Base-by-base conservation (phyloP, 441 rosid genomes). In the Pelargonium cotyledonis region DNA sequence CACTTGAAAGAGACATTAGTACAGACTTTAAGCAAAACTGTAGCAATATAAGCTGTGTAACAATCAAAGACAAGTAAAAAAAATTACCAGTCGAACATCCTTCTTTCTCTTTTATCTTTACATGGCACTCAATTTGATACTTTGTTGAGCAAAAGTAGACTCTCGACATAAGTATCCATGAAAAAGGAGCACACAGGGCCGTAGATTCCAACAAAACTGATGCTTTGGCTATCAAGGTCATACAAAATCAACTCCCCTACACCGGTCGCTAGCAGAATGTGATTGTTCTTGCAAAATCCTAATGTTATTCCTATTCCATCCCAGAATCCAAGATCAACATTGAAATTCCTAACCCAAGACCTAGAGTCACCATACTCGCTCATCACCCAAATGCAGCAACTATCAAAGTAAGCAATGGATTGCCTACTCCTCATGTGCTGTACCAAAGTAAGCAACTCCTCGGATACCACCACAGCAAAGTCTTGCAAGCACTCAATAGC, bases 361-460 rank as follows among this genome's bases (percentile, higher is more conserved):
- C 57, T 49, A n/a, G 57, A 12, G 57, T 49, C 15, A 12, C 57
- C 57, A 5, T 49, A 49, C 57, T 49, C 57, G 6, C 57, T 14
- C 57, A 49, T 49, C 57, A 12, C 57, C 57, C 57, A 49, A 49
- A 49, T 49, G 57, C 57, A 49, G 57, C 57, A 49, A 14, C 57
- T 49, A 12, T 49, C 57, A 4, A 49, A 49, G 16, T 49, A 49
- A 12, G 57, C 57, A 49, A 49, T 14, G 2, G 57, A 49, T 15
- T 49, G 57, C 57, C 57, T 49, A 6, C 57, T 49, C 57, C 57
- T 49, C 57, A 49, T 49, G 18, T 49, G 57, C 57, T 49, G 57
- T 14, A 49, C 57, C 15, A 49, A 14, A 5, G 57, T 49, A 12
- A 47, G 55, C n/a, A 10, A 12, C 55, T 47, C 55, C n/a, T 15